phyloP scores from a whole-genome alignment of 108 stramenopile species.

The Skeletonema tropicum region DNA sequence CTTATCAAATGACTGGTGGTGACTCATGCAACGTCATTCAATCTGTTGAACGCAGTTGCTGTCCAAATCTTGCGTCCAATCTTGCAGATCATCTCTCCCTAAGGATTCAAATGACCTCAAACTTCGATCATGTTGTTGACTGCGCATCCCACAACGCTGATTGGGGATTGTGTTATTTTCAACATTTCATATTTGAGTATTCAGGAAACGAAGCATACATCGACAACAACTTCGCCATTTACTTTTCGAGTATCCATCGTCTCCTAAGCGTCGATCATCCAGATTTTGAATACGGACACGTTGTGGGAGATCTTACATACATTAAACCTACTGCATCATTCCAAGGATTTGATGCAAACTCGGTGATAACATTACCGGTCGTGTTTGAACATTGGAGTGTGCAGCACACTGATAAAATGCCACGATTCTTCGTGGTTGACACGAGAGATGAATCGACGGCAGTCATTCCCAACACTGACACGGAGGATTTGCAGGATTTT shows the following conservation, averaged over 20 bases:
- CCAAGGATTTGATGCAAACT: constrained; percentile 2
- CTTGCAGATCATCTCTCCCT: neutral
- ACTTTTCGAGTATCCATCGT: constrained; percentile 17
- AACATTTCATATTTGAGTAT: constrained; percentile 6
- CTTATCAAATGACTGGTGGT: neutral
- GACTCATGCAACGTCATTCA: neutral
- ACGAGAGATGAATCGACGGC: neutral
- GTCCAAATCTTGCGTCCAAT: neutral
- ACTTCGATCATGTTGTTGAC: neutral
- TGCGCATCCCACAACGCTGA: neutral
- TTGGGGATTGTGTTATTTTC: constrained; percentile 1
- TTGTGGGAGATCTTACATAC: constrained; percentile 18
- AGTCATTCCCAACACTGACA: constrained; percentile 15
- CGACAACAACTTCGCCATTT: neutral
- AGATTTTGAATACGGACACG: constrained; percentile 17
- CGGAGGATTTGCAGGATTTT: constrained; percentile 10
- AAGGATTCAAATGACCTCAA: neutral
- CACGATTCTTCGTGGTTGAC: neutral
- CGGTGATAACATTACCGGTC: neutral
- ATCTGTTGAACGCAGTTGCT: neutral
- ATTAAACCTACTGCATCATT: constrained; percentile 3
- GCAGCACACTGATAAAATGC: constrained; percentile 24
- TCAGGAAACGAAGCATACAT: neutral
- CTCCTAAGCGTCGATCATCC: neutral
- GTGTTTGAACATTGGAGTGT: constrained; percentile 19